These are phyloP conservation scores for Lithohypha guttulata DNA, from an alignment of 2,329 filamentous ascomycete genomes.

Conservation along the genomic window DNA sequence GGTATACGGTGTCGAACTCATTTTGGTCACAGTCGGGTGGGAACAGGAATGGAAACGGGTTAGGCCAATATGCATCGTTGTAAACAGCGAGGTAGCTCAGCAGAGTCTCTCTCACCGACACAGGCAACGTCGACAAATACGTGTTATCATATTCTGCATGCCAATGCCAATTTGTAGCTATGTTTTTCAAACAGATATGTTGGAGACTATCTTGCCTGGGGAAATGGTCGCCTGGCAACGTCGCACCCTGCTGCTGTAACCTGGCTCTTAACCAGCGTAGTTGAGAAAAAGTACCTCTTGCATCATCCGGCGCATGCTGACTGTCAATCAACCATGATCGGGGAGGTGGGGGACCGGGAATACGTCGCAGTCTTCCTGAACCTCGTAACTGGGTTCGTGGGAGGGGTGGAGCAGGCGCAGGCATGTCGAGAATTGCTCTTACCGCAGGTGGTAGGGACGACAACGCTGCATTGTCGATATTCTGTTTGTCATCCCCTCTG, in stretches of 20 bases:
- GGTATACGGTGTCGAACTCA: slow-evolving; percentile 32
- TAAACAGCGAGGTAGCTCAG: slow-evolving; percentile 47
- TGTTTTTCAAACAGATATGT: slow-evolving; percentile 41
- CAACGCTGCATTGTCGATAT: slow-evolving; percentile 19
- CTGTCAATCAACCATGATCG: slow-evolving; percentile 33
- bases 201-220: slow-evolving; percentile 35
- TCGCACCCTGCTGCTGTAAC: slow-evolving; percentile 17
- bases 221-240: slow-evolving; percentile 31
- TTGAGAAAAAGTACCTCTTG: slow-evolving; percentile 1
- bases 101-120: slow-evolving; percentile 41
- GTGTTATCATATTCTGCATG: slow-evolving; percentile 47
- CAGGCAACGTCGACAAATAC: slow-evolving; percentile 42
- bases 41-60: slow-evolving; percentile 43
- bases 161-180: slow-evolving; percentile 47
- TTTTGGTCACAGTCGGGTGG: slow-evolving; percentile 20
- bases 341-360: slow-evolving; percentile 36
- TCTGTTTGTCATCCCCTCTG: slow-evolving; percentile 24
- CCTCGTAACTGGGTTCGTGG: slow-evolving; percentile 24
- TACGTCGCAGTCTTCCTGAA: slow-evolving; percentile 29
- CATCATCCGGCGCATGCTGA: slow-evolving; percentile 13
- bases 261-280: slow-evolving; percentile 10
- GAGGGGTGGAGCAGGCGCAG: slow-evolving; percentile 31
- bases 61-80: slow-evolving; percentile 30
- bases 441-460: slow-evolving; percentile 37
- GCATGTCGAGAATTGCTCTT: slow-evolving; percentile 34